A percentile compares a stretch with the other conserved stretches of the same genome.
Conservation (phyloP, 75 land plant genomes). For the Pinus albicaulis region DNA sequence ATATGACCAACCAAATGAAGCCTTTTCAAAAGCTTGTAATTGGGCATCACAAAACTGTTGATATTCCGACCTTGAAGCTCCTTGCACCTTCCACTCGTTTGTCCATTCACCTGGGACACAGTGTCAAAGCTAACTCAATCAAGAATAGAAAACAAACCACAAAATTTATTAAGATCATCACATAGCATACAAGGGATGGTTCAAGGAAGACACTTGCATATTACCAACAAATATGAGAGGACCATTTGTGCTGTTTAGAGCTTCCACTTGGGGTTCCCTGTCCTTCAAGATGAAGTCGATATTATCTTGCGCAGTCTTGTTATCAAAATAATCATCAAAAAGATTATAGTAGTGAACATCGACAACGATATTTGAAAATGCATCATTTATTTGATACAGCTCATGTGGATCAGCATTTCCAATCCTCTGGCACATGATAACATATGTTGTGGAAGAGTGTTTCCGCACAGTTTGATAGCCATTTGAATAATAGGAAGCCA, state of each 20-base stretch:
- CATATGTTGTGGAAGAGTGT: slow-evolving; percentile 66
- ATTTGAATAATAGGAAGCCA: slow-evolving; percentile 54
- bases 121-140: neutral
- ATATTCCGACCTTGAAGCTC: slow-evolving; percentile 46
- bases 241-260: slow-evolving; percentile 55
- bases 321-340: slow-evolving; percentile 43
- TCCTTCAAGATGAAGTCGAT: slow-evolving; percentile 58
- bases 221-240: slow-evolving; percentile 71
- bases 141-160: neutral
- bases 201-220: neutral
- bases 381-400: slow-evolving; percentile 50
- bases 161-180: neutral
- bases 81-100: slow-evolving; percentile 68
- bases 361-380: slow-evolving; percentile 44
- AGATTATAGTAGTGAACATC: slow-evolving; percentile 89
- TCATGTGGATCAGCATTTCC: slow-evolving; percentile 79
- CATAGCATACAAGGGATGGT: neutral
- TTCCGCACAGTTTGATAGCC: slow-evolving; percentile 74
- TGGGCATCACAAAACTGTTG: slow-evolving; percentile 69
- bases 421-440: slow-evolving; percentile 76
- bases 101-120: slow-evolving; percentile 74
- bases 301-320: slow-evolving; percentile 41
- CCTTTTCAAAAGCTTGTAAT: slow-evolving; percentile 63
- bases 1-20: slow-evolving; percentile 84
- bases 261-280: slow-evolving; percentile 44